A percentile compares a stretch with the other conserved stretches of the same genome.
Evolutionary conservation across 768 basidiomycete species (phyloP).

Genomic region (Leccinum variicolor): DNA sequence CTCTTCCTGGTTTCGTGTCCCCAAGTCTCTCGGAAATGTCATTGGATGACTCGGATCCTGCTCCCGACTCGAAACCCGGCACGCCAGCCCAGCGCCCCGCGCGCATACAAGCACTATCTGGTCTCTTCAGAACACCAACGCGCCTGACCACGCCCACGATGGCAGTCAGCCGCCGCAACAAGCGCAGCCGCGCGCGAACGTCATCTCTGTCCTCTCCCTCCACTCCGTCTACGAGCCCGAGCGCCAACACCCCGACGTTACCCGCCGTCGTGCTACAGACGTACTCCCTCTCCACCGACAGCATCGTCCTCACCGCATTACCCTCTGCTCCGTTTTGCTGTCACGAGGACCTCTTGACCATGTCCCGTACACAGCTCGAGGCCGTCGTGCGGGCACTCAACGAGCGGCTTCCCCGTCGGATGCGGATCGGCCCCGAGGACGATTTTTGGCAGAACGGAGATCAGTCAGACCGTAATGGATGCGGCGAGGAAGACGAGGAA

Average conservation of each 20-base stretch:
- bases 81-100: slow-evolving; percentile 10
- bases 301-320: slow-evolving; percentile 62
- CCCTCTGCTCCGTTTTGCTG: slow-evolving; percentile 63
- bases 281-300: slow-evolving; percentile 46
- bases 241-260: not conserved
- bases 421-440: slow-evolving; percentile 45
- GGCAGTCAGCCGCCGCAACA: slow-evolving; percentile 15
- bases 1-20: not conserved
- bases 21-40: slow-evolving; percentile 9
- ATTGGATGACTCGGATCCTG: not conserved
- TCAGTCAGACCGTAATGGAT: not conserved
- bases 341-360: slow-evolving; percentile 67
- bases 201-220: slow-evolving; percentile 5
- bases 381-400: slow-evolving; percentile 55
- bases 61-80: not conserved
- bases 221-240: slow-evolving; percentile 7
- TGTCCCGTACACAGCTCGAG: slow-evolving; percentile 54
- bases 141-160: slow-evolving; percentile 23
- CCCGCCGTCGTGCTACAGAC: slow-evolving; percentile 58
- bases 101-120: slow-evolving; percentile 14
- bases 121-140: slow-evolving; percentile 24
- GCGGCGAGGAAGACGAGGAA: slow-evolving; percentile 1
- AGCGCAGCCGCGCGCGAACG: slow-evolving; percentile 15
- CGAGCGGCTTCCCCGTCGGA: slow-evolving; percentile 46
- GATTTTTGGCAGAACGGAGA: slow-evolving; percentile 19